These are phyloP conservation scores for Hypoxylon lenormandii DNA, from an alignment of 495 filamentous ascomycete species.

Conservation along the genomic window DNA sequence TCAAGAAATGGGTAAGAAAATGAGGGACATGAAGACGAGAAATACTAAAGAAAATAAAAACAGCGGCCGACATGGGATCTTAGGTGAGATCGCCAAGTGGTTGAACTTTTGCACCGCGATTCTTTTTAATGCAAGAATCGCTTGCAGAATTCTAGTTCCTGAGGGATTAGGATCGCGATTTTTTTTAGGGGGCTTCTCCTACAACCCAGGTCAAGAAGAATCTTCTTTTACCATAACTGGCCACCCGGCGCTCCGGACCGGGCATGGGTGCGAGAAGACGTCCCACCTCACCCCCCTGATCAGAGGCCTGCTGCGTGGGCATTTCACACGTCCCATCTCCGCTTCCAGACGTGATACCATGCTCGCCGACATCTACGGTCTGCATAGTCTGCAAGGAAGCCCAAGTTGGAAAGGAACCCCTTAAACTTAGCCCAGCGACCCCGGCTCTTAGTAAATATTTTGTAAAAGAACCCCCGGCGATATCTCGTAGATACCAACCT, in stretches of 20 bases:
- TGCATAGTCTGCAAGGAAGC: background rate
- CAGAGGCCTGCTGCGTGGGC: background rate
- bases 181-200: background rate
- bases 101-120: background rate
- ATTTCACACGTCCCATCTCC: conserved; percentile 1
- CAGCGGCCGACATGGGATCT: background rate
- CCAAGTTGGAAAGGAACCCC: background rate
- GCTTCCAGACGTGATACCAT: conserved; percentile 6
- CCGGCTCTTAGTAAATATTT: too few relatives aligned
- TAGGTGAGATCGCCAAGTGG: background rate
- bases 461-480: too few relatives aligned
- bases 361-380: background rate
- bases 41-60: conserved; percentile 30
- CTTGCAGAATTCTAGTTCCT: background rate
- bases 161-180: conserved; percentile 11
- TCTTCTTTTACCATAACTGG: conserved; percentile 6
- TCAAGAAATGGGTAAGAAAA: conserved; percentile 20
- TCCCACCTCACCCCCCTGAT: conserved; percentile 15
- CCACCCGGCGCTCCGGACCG: conserved; percentile 10
- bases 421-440: too few relatives aligned
- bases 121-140: conserved; percentile 20
- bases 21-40: conserved; percentile 18
- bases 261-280: conserved; percentile 7
- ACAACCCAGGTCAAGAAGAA: conserved; percentile 6
- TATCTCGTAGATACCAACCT: background rate